phyloP scores from a whole-genome alignment of 2,329 filamentous ascomycete genomes.

The Alternaria sp. region DNA sequence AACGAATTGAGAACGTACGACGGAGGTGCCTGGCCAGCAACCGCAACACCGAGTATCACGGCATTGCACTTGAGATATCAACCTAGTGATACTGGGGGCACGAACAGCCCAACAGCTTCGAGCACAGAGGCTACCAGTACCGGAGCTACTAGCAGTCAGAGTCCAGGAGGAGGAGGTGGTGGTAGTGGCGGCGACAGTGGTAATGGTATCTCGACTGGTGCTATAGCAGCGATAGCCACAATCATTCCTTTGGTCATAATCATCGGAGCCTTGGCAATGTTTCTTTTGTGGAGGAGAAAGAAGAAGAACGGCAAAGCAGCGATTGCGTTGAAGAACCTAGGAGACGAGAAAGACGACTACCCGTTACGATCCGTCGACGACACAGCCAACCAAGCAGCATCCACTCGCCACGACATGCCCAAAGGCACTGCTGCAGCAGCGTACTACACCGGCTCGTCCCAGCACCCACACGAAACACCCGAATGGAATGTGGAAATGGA shows the following conservation, averaged over 20 bases:
- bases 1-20: slow-evolving; percentile 24
- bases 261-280: slow-evolving; percentile 21
- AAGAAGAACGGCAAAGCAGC: slow-evolving; percentile 19
- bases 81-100: slow-evolving; percentile 16
- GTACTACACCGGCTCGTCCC: not conserved
- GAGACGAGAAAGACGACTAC: slow-evolving; percentile 11
- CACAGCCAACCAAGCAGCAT: not conserved
- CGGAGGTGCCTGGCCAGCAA: slow-evolving; percentile 22
- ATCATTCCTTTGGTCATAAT: slow-evolving; percentile 89
- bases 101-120: slow-evolving; percentile 5
- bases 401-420: not conserved
- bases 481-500: slow-evolving; percentile 38
- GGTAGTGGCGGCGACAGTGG: slow-evolving; percentile 46
- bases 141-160: not conserved
- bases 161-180: not conserved
- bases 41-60: slow-evolving; percentile 19
- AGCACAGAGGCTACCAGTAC: not conserved
- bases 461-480: slow-evolving; percentile 20
- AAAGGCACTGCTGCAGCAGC: not conserved
- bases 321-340: slow-evolving; percentile 1
- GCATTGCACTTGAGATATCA: slow-evolving; percentile 30
- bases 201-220: slow-evolving; percentile 64
- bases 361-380: not conserved
- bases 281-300: slow-evolving; percentile 28
- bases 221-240: slow-evolving; percentile 86